These are phyloP conservation scores for Vicia sativa DNA, from an alignment of 306 rosid genomes.

Conservation along the genomic window DNA sequence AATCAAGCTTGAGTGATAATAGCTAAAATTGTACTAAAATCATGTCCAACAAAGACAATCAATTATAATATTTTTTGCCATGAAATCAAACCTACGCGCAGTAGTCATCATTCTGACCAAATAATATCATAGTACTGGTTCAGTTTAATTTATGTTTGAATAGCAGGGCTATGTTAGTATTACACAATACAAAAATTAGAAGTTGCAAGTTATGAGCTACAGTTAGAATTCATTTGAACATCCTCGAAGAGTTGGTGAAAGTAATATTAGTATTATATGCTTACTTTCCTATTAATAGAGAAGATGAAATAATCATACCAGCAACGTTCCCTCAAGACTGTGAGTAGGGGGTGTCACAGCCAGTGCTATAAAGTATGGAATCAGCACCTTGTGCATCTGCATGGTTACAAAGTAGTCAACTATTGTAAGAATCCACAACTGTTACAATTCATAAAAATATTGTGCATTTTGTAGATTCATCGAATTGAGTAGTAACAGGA, in stretches of 20 bases:
- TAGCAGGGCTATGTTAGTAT: conserved; percentile 8
- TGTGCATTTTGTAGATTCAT: conserved; percentile 10
- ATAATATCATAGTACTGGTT: background rate
- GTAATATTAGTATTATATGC: conserved; percentile 19
- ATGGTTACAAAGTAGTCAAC: conserved; percentile 15
- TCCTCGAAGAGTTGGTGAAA: conserved; percentile 19
- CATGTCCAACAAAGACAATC: background rate
- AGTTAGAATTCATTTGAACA: conserved; percentile 17
- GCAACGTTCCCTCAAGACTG: conserved; percentile 89
- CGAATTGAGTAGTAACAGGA: background rate
- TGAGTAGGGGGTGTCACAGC: conserved; percentile 76
- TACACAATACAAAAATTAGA: conserved; percentile 21
- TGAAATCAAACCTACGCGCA: background rate
- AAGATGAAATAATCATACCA: conserved; percentile 60
- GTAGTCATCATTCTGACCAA: background rate
- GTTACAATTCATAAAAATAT: background rate
- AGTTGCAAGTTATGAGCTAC: conserved; percentile 1
- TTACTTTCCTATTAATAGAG: conserved; percentile 19
- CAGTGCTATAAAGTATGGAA: conserved; percentile 76
- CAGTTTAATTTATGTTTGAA: conserved; percentile 15
- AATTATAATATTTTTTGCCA: background rate
- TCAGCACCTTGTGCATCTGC: conserved; percentile 88
- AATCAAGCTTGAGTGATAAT: background rate
- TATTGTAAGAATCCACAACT: conserved; percentile 10
- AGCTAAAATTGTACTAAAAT: background rate